Evolutionary conservation across 1,284 basidiomycete genomes (phyloP).

Genomic region (Ustilago esculenta): DNA sequence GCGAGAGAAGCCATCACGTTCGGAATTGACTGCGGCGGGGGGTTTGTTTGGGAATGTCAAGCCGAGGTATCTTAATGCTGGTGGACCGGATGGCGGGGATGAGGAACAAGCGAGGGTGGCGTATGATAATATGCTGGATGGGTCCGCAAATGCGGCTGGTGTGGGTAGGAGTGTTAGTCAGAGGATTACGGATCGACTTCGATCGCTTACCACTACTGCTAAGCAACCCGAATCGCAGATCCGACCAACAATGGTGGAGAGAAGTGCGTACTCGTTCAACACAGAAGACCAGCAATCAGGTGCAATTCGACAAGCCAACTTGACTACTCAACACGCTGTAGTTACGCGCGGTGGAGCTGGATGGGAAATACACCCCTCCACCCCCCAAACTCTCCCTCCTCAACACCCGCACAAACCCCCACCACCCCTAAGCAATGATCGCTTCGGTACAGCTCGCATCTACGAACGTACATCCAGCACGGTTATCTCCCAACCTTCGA

Average conservation of each 20-base stretch:
- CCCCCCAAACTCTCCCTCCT: not conserved
- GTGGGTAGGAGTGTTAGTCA: constrained; percentile 36
- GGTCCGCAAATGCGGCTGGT: not conserved
- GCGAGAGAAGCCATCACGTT: constrained; percentile 8
- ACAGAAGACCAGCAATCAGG: constrained; percentile 6
- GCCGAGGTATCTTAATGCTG: constrained; percentile 24
- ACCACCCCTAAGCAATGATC: not conserved
- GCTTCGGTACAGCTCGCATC: constrained; percentile 1
- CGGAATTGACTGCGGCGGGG: constrained; percentile 4
- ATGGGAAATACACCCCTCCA: constrained; percentile 21
- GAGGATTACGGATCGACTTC: constrained; percentile 31
- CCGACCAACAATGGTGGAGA: constrained; percentile 1
- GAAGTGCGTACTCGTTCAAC: constrained; percentile 24
- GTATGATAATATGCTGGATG: constrained; percentile 21
- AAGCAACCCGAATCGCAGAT: too few relatives aligned
- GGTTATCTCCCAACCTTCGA: too few relatives aligned
- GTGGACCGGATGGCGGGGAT: constrained; percentile 29
- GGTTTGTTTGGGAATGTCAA: constrained; percentile 14
- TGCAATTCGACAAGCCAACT: constrained; percentile 24
- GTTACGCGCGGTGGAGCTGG: constrained; percentile 8
- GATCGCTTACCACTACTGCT: constrained; percentile 2
- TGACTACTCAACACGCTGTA: not conserved
- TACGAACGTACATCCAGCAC: not conserved
- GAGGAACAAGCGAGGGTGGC: constrained; percentile 12
- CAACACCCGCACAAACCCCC: not conserved